Conservation (phyloP, 345 rosid genomes). For the Toxicodendron radicans region DNA sequence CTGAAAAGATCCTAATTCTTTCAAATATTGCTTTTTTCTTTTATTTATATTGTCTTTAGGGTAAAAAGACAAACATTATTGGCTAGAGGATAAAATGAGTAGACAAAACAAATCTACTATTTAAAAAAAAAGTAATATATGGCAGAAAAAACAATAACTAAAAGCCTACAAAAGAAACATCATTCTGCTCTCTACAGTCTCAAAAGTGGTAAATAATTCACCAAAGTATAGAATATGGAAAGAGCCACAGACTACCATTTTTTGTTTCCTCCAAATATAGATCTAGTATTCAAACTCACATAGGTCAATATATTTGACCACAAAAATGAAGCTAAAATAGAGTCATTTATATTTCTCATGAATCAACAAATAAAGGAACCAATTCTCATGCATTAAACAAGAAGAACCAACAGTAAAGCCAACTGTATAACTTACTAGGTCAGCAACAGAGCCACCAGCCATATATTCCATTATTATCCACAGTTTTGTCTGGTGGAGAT, state of each 20-base stretch:
- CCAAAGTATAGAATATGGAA: background rate
- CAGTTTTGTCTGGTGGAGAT: conserved; percentile 92
- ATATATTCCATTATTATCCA: conserved; percentile 99
- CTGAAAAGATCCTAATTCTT: conserved; percentile 1
- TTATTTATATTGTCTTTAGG: background rate
- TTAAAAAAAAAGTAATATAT: background rate
- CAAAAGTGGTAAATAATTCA: background rate
- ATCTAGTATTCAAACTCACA: background rate
- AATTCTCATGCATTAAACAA: conserved; percentile 8
- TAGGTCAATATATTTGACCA: background rate
- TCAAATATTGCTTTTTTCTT: background rate
- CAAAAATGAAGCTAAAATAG: background rate
- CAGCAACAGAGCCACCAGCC: conserved; percentile 99
- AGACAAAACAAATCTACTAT: background rate
- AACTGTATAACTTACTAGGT: conserved; percentile 69
- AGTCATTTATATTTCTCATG: background rate
- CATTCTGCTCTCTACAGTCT: background rate
- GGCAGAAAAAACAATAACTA: background rate
- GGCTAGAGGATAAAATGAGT: background rate
- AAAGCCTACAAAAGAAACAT: background rate
- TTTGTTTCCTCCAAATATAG: background rate
- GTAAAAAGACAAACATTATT: background rate
- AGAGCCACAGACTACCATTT: background rate
- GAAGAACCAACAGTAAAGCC: conserved; percentile 11
- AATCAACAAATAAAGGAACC: background rate